Percentiles rank a stretch among this genome's conserved stretches.
Evolutionary conservation across 768 basidiomycete genomes (phyloP).

Genomic region (Mycena albidolilacea): DNA sequence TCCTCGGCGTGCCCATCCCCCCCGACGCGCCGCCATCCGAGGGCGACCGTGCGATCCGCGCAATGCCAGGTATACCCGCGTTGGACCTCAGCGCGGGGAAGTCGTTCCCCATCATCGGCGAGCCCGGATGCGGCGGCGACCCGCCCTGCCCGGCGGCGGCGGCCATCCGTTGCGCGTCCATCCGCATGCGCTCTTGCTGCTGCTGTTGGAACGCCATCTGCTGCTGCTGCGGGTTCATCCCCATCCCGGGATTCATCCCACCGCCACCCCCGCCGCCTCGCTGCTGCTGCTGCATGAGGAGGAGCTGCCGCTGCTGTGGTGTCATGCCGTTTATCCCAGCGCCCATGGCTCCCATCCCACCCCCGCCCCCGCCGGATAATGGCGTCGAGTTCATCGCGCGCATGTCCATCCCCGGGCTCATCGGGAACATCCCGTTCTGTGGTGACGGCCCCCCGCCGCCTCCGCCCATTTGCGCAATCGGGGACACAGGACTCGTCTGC

Average conservation of each 20-base stretch:
- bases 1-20: constrained; percentile 56
- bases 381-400: constrained; percentile 41
- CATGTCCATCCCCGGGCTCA: constrained; percentile 40
- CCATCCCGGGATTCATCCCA: constrained; percentile 22
- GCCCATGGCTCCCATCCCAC: constrained; percentile 47
- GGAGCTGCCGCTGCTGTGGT: constrained; percentile 41
- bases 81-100: constrained; percentile 72
- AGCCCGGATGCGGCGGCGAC: constrained; percentile 60
- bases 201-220: constrained; percentile 33
- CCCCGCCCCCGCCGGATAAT: constrained; percentile 40
- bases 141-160: constrained; percentile 45
- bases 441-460: constrained; percentile 42
- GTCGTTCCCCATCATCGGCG: constrained; percentile 60
- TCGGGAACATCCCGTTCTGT: constrained; percentile 41
- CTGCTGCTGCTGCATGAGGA: constrained; percentile 47
- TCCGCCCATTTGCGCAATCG: constrained; percentile 44
- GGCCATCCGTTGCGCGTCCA: constrained; percentile 45
- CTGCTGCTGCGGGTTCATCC: constrained; percentile 44
- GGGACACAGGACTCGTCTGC: constrained; percentile 44
- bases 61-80: constrained; percentile 78
- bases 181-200: constrained; percentile 34
- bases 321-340: constrained; percentile 46
- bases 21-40: constrained; percentile 61
- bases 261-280: constrained; percentile 49
- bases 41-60: constrained; percentile 82